Percentiles rank a stretch among this genome's conserved stretches.
These are phyloP conservation scores for Panaeolus papilionaceus DNA, from an alignment of 768 basidiomycete species.

Conservation along the genomic window DNA sequence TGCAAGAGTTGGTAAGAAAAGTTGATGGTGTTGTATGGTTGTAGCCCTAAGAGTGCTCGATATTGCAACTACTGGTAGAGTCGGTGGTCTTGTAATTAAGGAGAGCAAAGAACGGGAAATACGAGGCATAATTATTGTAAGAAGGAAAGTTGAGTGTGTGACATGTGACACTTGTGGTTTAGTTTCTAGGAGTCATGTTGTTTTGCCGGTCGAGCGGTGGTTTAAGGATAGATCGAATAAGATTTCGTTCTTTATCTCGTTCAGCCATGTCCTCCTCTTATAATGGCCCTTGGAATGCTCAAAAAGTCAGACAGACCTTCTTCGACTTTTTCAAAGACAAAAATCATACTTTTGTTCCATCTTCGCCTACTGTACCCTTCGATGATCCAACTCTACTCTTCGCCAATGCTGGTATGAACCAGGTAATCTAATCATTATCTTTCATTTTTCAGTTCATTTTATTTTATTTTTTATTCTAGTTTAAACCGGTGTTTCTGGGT, in stretches of 20 bases:
- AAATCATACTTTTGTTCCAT: constrained; percentile 88
- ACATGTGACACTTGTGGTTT: background rate
- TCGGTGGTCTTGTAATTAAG: constrained; percentile 20
- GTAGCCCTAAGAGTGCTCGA: background rate
- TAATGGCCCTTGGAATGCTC: constrained; percentile 75
- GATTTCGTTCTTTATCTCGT: constrained; percentile 29
- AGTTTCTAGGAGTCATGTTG: constrained; percentile 7
- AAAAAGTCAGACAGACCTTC: constrained; percentile 85
- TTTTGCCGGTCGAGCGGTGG: constrained; percentile 16
- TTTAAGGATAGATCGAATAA: constrained; percentile 19
- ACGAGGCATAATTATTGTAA: background rate
- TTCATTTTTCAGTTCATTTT: background rate
- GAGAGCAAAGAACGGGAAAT: constrained; percentile 24
- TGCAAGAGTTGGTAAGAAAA: constrained; percentile 29
- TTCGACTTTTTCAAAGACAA: constrained; percentile 86
- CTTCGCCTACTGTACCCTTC: constrained; percentile 93
- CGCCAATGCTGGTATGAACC: constrained; percentile 98
- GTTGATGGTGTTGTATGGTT: constrained; percentile 20
- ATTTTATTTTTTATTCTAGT: constrained; percentile 53
- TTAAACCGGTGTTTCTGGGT: constrained; percentile 97
- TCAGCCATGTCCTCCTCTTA: constrained; percentile 46
- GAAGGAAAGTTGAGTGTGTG: background rate
- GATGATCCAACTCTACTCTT: constrained; percentile 98
- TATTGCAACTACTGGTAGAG: constrained; percentile 7
- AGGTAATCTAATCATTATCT: constrained; percentile 47